Evolutionary conservation across 2,329 filamentous ascomycete genomes (phyloP).

Genomic region (Arthrobotrys entomopaga): DNA sequence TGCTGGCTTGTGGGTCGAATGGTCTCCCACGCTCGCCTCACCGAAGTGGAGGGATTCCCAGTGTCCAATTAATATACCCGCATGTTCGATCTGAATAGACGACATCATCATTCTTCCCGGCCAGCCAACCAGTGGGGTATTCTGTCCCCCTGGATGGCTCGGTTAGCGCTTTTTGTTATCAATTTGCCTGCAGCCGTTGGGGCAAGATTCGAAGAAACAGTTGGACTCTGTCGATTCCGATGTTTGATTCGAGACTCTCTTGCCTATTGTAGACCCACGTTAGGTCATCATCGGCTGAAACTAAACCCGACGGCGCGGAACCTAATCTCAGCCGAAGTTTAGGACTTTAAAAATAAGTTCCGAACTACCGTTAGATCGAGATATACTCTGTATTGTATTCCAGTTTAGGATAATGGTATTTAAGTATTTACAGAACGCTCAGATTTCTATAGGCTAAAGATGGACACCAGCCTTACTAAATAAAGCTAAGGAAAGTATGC

Average conservation of each 20-base stretch:
- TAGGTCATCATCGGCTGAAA: conserved; percentile 23
- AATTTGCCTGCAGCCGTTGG: background rate
- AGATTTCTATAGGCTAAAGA: background rate
- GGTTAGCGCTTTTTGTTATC: background rate
- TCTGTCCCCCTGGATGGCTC: background rate
- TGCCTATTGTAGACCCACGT: conserved; percentile 8
- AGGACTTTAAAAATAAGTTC: conserved; percentile 17
- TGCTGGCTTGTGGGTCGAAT: background rate
- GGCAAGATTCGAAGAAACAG: background rate
- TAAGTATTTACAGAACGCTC: background rate
- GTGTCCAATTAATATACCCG: background rate
- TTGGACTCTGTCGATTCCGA: conserved; percentile 9
- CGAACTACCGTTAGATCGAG: conserved; percentile 7
- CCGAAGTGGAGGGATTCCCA: background rate
- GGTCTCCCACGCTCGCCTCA: background rate
- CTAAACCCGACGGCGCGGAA: conserved; percentile 29
- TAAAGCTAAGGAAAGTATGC: background rate
- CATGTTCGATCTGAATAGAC: background rate
- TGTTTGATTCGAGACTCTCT: background rate
- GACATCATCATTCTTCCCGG: conserved; percentile 20
- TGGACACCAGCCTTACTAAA: too few relatives aligned
- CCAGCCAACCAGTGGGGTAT: background rate
- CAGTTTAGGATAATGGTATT: conserved; percentile 1
- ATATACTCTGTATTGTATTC: conserved; percentile 9
- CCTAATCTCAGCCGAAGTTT: conserved; percentile 5